These are phyloP conservation scores for Leishmania major DNA, from an alignment of 208 protist genomes.

Conservation along the genomic window DNA sequence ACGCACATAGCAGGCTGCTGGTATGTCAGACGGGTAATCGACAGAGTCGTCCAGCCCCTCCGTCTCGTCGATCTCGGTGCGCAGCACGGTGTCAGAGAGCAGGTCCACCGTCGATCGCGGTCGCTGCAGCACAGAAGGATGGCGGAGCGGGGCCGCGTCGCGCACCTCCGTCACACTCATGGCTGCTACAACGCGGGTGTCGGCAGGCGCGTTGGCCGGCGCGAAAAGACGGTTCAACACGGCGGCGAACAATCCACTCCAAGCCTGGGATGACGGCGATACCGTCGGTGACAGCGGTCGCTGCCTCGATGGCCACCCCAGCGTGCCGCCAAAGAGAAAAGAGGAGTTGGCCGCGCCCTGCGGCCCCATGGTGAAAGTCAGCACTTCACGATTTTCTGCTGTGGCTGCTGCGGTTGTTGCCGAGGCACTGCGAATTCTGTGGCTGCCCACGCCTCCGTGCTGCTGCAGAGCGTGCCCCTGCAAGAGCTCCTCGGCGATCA, in stretches of 20 bases:
- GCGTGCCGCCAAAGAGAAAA: slow-evolving; percentile 20
- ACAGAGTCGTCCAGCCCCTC: background rate
- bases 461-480: background rate
- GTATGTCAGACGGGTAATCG: slow-evolving; percentile 34
- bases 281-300: background rate
- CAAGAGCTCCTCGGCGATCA: slow-evolving; percentile 21
- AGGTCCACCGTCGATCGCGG: slow-evolving; percentile 34
- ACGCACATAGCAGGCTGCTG: slow-evolving; percentile 34
- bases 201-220: background rate
- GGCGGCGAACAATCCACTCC: slow-evolving; percentile 18
- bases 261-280: background rate
- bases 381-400: slow-evolving; percentile 12
- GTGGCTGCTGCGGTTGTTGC: background rate
- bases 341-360: slow-evolving; percentile 20
- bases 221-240: slow-evolving; percentile 31
- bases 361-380: slow-evolving; percentile 24
- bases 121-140: slow-evolving; percentile 29
- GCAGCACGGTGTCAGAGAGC: slow-evolving; percentile 30
- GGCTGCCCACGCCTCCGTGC: background rate
- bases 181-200: slow-evolving; percentile 10
- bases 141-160: slow-evolving; percentile 29
- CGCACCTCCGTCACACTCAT: slow-evolving; percentile 35
- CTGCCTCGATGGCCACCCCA: background rate
- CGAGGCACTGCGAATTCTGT: background rate
- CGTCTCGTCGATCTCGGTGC: background rate